Percentiles rank a stretch among this genome's conserved stretches.
phyloP scores from a whole-genome alignment of 345 rosid species.

The Lagerstroemia speciosa region DNA sequence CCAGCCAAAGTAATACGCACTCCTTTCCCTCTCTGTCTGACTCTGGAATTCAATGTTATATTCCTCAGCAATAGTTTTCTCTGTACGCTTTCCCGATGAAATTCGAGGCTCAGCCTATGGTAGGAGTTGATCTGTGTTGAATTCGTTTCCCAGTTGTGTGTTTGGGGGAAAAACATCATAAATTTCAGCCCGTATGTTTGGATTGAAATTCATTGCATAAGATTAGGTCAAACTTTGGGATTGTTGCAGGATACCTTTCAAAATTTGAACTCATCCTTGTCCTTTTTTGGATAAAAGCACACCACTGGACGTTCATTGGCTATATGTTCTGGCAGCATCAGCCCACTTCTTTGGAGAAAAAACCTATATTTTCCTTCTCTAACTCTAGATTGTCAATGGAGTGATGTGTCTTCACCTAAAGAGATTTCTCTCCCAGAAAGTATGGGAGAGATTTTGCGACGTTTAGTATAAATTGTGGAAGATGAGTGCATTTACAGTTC shows the following conservation, averaged over 20 bases:
- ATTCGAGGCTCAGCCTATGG: not conserved
- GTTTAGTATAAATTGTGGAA: not conserved
- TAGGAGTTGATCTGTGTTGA: not conserved
- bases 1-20: slow-evolving; percentile 35
- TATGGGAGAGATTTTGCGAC: not conserved
- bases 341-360: too few relatives aligned
- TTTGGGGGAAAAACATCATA: too few relatives aligned
- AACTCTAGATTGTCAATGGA: not conserved
- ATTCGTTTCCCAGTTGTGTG: not conserved
- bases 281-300: too few relatives aligned
- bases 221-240: too few relatives aligned
- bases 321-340: not conserved
- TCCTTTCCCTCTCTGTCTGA: slow-evolving; percentile 1
- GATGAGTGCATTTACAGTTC: not conserved
- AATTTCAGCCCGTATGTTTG: too few relatives aligned
- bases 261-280: too few relatives aligned
- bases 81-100: not conserved
- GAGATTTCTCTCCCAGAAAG: not conserved
- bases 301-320: too few relatives aligned
- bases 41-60: not conserved
- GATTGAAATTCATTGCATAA: too few relatives aligned
- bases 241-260: too few relatives aligned
- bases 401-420: not conserved
- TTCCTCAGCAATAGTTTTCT: not conserved
- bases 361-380: not conserved